Evolutionary conservation across 768 basidiomycete species (phyloP), one percentile per base, ranked within the genome.

Genomic region (Mycena maculata): DNA sequence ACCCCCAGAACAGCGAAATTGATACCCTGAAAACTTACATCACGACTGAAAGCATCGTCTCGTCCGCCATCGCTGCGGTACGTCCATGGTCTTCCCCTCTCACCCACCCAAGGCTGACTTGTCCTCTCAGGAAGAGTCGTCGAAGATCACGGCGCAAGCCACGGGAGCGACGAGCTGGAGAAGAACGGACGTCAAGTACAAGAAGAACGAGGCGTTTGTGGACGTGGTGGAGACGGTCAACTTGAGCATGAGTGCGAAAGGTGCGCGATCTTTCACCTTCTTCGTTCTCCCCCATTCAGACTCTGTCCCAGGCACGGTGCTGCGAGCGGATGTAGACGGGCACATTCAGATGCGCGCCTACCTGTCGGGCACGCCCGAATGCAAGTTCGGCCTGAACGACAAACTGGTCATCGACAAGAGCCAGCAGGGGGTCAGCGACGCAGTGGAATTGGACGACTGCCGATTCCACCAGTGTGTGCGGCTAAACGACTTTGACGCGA

Each of bases 181-280:
- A 44, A 85, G 96, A 63, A 91, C 89, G 18, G 98, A 98, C 75
- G 96, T 99, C 74, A 97, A 96, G 78, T 99, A 99, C 80, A 93
- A 98, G 84, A 99, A 99, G 86, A 99, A 99, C 71, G 98, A 99
- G 75, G 98, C 98, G 0, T 99, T 99, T 72, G 97, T 99, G n/a
- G 98, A 99, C 76, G 98, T 99, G 11, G 93, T 99, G 47, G 98
- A 99, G 82, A 94, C 87, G 2, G 94, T 99, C 67, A 99, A 99
- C 75, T 78, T 99, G 60, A 91, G 94, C 72, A 98, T 99, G 96
- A 97, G 95, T 76, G 93, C 96, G 2, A 98, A 97, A 83, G 96
- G 96, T 92, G 66, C 52, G 84, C 75, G 18, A 4, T 36, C 6
- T 16, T 49, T 36, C 8, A 56, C 36, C 41, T 44, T 48, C 7